Percentiles rank a stretch among this genome's conserved stretches.
Conservation (phyloP, 2,329 filamentous ascomycete genomes). For the Diaporthe citri region DNA sequence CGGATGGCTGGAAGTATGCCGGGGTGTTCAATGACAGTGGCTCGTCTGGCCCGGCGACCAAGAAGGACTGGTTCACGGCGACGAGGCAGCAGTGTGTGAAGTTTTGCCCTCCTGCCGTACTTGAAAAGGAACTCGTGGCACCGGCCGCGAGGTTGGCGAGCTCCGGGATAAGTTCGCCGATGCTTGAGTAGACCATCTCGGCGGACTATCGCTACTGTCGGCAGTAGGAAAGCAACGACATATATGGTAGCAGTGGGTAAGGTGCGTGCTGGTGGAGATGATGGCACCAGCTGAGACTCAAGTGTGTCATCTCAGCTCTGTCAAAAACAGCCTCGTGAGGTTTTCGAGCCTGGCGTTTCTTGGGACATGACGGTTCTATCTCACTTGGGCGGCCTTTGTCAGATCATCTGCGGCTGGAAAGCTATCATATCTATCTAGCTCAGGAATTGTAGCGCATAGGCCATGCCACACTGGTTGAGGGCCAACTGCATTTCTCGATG, state of each 20-base stretch:
- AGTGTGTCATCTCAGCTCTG: background rate
- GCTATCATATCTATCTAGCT: background rate
- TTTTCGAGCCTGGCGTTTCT: background rate
- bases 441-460: background rate
- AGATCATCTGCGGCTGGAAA: background rate
- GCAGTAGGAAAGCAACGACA: background rate
- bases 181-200: constrained; percentile 17
- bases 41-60: background rate
- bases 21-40: constrained; percentile 39
- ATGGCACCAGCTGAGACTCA: background rate
- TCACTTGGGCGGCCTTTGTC: background rate
- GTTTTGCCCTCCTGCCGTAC: constrained; percentile 43
- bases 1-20: constrained; percentile 32
- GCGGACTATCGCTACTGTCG: background rate
- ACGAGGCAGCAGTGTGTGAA: constrained; percentile 47
- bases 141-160: constrained; percentile 28
- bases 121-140: background rate
- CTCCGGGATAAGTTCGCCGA: constrained; percentile 18
- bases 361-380: background rate
- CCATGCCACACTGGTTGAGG: background rate
- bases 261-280: background rate
- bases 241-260: background rate
- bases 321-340: background rate
- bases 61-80: constrained; percentile 41
- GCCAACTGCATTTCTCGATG: background rate